Conservation (phyloP, 352 stramenopile genomes). For the Aphanomyces astaci region DNA sequence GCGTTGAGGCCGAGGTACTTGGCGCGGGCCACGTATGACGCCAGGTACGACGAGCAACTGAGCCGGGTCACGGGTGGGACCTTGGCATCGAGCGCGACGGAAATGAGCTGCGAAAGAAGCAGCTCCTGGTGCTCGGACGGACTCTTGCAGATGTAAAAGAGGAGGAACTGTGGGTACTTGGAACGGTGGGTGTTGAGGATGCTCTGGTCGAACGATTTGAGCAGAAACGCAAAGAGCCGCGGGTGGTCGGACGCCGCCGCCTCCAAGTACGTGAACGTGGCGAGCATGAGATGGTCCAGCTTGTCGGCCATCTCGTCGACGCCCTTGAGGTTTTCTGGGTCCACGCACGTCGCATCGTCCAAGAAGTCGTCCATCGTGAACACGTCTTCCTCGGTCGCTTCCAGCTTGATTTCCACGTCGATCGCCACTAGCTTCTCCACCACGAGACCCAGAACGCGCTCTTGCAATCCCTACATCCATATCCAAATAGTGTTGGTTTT, state of each 20-base stretch:
- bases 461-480: constrained; percentile 41
- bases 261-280: constrained; percentile 83
- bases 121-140: constrained; percentile 74
- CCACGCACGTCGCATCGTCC: constrained; percentile 30
- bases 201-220: constrained; percentile 80
- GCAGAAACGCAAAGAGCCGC: constrained; percentile 62
- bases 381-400: constrained; percentile 79
- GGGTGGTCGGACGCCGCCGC: constrained; percentile 26
- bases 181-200: constrained; percentile 85
- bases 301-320: constrained; percentile 84
- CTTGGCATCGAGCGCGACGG: constrained; percentile 53
- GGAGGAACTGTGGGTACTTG: constrained; percentile 90
- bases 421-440: constrained; percentile 79
- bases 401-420: constrained; percentile 85
- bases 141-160: constrained; percentile 82
- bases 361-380: constrained; percentile 74
- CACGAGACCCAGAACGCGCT: constrained; percentile 77
- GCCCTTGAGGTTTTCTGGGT: constrained; percentile 28
- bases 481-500: too few relatives aligned
- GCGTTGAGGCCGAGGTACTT: constrained; percentile 91
- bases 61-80: constrained; percentile 83
- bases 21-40: constrained; percentile 92
- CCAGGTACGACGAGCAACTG: constrained; percentile 92
- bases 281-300: constrained; percentile 80
- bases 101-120: constrained; percentile 74